Conservation (phyloP, 148 eudicot genomes). For the Simmondsia chinensis region DNA sequence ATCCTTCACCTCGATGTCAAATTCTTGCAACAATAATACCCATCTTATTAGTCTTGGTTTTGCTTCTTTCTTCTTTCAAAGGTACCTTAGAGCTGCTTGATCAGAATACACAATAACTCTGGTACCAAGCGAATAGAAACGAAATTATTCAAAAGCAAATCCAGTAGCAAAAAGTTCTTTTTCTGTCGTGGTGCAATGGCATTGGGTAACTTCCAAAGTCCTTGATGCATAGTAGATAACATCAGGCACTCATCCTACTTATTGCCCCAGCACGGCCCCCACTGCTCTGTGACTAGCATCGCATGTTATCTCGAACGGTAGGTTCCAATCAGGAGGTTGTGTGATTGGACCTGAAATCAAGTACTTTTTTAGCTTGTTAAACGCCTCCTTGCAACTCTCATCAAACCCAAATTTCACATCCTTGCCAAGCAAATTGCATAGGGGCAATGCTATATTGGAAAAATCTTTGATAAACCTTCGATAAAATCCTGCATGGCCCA, state of each 20-base stretch:
- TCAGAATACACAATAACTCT: slow-evolving; percentile 1
- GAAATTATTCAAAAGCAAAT: slow-evolving; percentile 1
- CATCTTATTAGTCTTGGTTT: background rate
- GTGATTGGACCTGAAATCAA: slow-evolving; percentile 3
- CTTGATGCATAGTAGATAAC: slow-evolving; percentile 9
- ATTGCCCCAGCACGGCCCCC: slow-evolving; percentile 3
- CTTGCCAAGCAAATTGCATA: slow-evolving; percentile 3
- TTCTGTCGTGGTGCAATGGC: slow-evolving; percentile 4
- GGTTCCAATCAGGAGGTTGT: background rate
- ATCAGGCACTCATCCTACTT: background rate
- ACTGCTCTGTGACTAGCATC: slow-evolving; percentile 6
- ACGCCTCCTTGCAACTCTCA: slow-evolving; percentile 5
- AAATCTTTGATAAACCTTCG: slow-evolving; percentile 3
- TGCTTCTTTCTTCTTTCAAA: background rate
- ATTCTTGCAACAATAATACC: background rate
- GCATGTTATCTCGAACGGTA: slow-evolving; percentile 10
- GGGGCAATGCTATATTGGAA: background rate
- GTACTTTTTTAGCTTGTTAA: slow-evolving; percentile 1
- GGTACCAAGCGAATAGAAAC: slow-evolving; percentile 5
- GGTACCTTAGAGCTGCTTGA: slow-evolving; percentile 1
- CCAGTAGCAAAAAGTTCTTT: background rate
- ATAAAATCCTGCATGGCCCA: slow-evolving; percentile 3
- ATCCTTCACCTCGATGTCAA: slow-evolving; percentile 3
- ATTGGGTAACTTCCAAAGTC: slow-evolving; percentile 1
- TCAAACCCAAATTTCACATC: slow-evolving; percentile 2